A percentile compares a stretch with the other conserved stretches of the same genome.
These are phyloP conservation scores for Hypoxylon sp. DNA, from an alignment of 2,329 filamentous ascomycete species.

Conservation along the genomic window DNA sequence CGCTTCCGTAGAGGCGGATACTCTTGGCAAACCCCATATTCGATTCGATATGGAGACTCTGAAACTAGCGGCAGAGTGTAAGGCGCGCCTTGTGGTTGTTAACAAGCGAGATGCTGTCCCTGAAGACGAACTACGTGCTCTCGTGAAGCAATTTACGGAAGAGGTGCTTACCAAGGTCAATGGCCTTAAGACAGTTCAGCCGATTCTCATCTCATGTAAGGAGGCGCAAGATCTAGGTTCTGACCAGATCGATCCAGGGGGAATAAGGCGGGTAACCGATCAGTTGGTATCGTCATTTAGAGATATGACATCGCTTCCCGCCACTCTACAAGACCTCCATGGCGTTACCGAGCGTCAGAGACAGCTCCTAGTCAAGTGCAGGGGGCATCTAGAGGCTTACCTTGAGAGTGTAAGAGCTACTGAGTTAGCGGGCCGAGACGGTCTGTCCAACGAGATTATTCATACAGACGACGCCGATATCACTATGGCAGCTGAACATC, in stretches of 20 bases:
- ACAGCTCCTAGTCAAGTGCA: constrained; percentile 81
- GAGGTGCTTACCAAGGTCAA: constrained; percentile 58
- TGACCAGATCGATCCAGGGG: constrained; percentile 66
- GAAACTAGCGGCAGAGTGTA: constrained; percentile 63
- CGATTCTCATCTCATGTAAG: constrained; percentile 79
- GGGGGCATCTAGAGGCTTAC: constrained; percentile 79
- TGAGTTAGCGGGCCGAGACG: constrained; percentile 38
- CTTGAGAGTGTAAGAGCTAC: constrained; percentile 66
- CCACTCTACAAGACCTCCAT: constrained; percentile 83
- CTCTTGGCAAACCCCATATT: constrained; percentile 58
- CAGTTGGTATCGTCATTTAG: constrained; percentile 77
- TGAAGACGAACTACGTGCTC: constrained; percentile 51
- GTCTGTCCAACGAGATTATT: constrained; percentile 49
- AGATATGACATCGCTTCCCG: constrained; percentile 76
- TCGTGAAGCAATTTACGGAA: constrained; percentile 59
- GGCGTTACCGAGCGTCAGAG: constrained; percentile 93
- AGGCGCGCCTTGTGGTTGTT: constrained; percentile 66
- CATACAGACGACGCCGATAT: constrained; percentile 76
- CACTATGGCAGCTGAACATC: constrained; percentile 89
- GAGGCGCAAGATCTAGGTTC: constrained; percentile 60
- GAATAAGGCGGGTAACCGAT: constrained; percentile 76
- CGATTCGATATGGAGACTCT: constrained; percentile 69
- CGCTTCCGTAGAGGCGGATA: constrained; percentile 74
- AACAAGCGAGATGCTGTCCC: constrained; percentile 72
- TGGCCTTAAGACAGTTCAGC: constrained; percentile 55